phyloP scores from a whole-genome alignment of 2,329 filamentous ascomycete genomes.

The Fusarium subglutinans region DNA sequence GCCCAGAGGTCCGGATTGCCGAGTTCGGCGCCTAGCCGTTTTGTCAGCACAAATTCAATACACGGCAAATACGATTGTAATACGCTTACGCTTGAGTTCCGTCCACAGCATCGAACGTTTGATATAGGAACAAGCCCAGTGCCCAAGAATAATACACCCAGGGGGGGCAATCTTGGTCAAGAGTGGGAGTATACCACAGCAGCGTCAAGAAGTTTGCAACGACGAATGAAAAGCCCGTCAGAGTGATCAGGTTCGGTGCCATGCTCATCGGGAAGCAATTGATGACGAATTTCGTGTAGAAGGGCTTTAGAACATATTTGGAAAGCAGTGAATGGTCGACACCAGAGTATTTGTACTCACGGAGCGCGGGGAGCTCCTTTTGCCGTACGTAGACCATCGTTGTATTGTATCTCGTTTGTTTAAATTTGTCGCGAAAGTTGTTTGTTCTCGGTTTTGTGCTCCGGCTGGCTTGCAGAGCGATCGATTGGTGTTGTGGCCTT shows the following conservation, averaged over 20 bases:
- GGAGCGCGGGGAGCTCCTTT: slow-evolving; percentile 85
- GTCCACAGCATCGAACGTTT: slow-evolving; percentile 98
- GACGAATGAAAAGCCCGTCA: slow-evolving; percentile 90
- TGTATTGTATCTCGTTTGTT: slow-evolving; percentile 16
- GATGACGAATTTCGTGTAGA: slow-evolving; percentile 95
- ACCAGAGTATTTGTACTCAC: slow-evolving; percentile 93
- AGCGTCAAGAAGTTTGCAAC: slow-evolving; percentile 89
- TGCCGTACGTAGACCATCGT: slow-evolving; percentile 96
- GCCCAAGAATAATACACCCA: slow-evolving; percentile 98
- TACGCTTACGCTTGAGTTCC: slow-evolving; percentile 84
- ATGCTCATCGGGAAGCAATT: slow-evolving; percentile 94
- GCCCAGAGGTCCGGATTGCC: slow-evolving; percentile 90
- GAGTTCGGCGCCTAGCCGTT: slow-evolving; percentile 76
- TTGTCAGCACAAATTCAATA: slow-evolving; percentile 7
- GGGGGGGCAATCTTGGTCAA: slow-evolving; percentile 90
- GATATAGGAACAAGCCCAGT: slow-evolving; percentile 89
- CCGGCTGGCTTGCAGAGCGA: slow-evolving; percentile 5
- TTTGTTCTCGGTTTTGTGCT: not conserved
- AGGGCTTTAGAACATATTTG: slow-evolving; percentile 95
- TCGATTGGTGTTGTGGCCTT: slow-evolving; percentile 26
- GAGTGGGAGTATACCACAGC: slow-evolving; percentile 93
- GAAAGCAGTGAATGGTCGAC: slow-evolving; percentile 92
- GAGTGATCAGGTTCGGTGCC: slow-evolving; percentile 88
- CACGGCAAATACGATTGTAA: not conserved
- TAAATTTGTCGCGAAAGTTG: not conserved